phyloP scores from a whole-genome alignment of 2,329 filamentous ascomycete species.

The Monilinia aucupariae region DNA sequence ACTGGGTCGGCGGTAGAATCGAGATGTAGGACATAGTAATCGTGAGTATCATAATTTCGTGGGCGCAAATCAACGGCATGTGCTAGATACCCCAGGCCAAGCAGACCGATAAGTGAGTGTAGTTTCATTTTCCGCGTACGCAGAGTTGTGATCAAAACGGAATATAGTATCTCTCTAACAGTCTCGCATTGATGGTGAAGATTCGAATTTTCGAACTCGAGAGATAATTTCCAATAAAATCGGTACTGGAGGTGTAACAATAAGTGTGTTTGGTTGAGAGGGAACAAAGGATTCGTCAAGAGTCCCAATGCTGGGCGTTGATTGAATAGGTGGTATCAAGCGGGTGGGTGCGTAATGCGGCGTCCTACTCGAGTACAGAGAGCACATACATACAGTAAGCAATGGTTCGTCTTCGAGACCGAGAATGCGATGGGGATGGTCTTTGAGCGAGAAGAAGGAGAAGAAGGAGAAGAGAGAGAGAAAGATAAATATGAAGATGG shows the following conservation, averaged over 20 bases:
- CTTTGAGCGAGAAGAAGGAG: too few species aligned
- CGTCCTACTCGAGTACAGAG: too few species aligned
- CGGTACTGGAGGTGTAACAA: background rate
- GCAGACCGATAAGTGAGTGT: constrained; percentile 47
- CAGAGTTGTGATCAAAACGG: background rate
- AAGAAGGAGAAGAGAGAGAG: too few species aligned
- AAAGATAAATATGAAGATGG: too few species aligned
- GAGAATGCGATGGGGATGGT: too few species aligned
- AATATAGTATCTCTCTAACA: constrained; percentile 6
- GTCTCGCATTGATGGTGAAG: constrained; percentile 25
- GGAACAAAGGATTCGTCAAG: constrained; percentile 9
- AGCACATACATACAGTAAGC: background rate
- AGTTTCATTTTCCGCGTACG: constrained; percentile 31
- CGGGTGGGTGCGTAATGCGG: background rate
- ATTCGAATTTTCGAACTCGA: background rate
- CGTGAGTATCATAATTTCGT: constrained; percentile 72
- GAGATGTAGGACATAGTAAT: constrained; percentile 92
- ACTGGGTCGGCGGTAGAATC: constrained; percentile 58
- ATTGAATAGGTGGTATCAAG: constrained; percentile 14
- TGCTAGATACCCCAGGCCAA: constrained; percentile 46
- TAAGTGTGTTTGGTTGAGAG: constrained; percentile 2
- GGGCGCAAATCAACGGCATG: constrained; percentile 45
- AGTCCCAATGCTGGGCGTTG: background rate
- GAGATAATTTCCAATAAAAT: background rate
- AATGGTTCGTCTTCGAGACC: too few species aligned